Base-by-base conservation (phyloP, 345 rosid genomes). In the Sisymbrium altissimum region DNA sequence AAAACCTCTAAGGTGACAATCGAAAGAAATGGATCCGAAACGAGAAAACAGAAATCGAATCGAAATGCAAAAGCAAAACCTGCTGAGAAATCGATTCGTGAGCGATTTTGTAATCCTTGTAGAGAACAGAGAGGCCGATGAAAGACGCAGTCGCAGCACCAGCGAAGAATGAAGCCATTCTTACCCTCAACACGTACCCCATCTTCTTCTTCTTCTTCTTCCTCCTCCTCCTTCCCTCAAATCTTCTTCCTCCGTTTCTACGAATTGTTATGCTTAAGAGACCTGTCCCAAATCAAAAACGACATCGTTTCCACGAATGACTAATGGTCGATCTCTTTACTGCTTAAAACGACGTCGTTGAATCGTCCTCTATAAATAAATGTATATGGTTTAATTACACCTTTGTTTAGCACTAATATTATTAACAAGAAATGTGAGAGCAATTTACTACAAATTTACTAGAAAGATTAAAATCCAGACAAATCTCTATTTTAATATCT, bases 81-180 rank as follows among this genome's bases (percentile, higher is more conserved):
- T 90, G 94, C 15, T 83, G 90, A 78, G 91, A 81, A 74, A 92
- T 80, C 67, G 98, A 82, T 63, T 89, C 83, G 71, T 92, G 94
- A 63, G 96, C 96, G 75, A 79, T 70, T 73, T 87, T 87, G 88
- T 90, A 95, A 75, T 95, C 99, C 71, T 86, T 85, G 64, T 87
- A 87, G 55, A 95, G 97, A 50, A 90, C 12, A 76, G 82, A 86
- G 43, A 95, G 70, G 4, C 97, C 99, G 17, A 84, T 46, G 64
- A 84, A 82, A 14, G 99, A 95, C 39, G 98, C 92, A 70, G 91
- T 75, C 11, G 99, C 92, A 0, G 94, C 92, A 60, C 97, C 98
- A 13, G 97, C 86, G 71, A 92, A 92, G 83, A 95, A 95, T 9
- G 99, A 90, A 33, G 96, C 97, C 76, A 92, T 80, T 81, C 99